Conservation (phyloP, 768 basidiomycete genomes). For the Suillus brevipes region DNA sequence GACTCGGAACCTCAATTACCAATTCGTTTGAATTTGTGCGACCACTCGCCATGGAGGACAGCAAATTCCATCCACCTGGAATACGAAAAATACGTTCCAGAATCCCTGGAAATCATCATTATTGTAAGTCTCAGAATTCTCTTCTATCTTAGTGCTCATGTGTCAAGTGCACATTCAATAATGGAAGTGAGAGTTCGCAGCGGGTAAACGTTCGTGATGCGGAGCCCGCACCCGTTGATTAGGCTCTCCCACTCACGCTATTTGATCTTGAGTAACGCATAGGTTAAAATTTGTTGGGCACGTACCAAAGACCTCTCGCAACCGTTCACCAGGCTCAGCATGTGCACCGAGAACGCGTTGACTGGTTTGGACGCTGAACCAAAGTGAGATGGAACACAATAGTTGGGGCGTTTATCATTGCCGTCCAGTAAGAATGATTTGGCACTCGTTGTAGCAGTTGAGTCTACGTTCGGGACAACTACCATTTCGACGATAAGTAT, state of each 20-base stretch:
- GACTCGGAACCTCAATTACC: too few relatives aligned
- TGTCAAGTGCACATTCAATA: not conserved
- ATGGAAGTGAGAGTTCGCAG: not conserved
- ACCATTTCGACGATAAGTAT: conserved; percentile 4
- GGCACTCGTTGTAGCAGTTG: not conserved
- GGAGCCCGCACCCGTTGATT: not conserved
- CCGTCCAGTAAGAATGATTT: not conserved
- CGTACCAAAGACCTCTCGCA: conserved; percentile 6
- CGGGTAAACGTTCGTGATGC: conserved; percentile 1
- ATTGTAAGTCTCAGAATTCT: not conserved
- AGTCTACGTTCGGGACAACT: not conserved
- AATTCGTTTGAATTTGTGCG: too few relatives aligned
- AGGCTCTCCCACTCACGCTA: not conserved
- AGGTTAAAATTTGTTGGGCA: too few relatives aligned
- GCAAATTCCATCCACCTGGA: too few relatives aligned
- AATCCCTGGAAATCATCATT: not conserved
- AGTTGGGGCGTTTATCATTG: not conserved
- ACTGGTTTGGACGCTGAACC: not conserved
- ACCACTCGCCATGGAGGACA: too few relatives aligned
- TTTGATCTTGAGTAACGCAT: not conserved
- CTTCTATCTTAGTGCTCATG: not conserved
- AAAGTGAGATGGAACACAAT: not conserved
- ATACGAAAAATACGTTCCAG: too few relatives aligned
- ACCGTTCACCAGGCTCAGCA: not conserved
- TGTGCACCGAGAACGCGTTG: not conserved